These are phyloP conservation scores for Lipomyces spencermartinsiae DNA, from an alignment of 805 yeast genomes.

Conservation along the genomic window DNA sequence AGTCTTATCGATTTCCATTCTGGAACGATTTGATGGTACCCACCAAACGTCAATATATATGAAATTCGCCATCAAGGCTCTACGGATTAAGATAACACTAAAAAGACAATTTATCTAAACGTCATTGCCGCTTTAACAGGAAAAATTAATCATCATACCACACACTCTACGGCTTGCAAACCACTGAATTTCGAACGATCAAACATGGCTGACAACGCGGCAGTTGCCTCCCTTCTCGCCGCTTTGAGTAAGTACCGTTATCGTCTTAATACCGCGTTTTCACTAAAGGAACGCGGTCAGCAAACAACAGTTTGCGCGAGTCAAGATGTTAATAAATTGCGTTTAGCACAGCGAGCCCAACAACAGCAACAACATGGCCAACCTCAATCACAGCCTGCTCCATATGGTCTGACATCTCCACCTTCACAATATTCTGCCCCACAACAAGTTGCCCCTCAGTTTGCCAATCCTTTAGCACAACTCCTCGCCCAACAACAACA, in stretches of 20 bases:
- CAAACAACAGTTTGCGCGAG: not conserved
- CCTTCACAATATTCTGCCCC: slow-evolving; percentile 20
- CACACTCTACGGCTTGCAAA: not conserved
- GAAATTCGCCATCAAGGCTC: not conserved
- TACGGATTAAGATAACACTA: not conserved
- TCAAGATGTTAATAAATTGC: not conserved
- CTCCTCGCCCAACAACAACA: slow-evolving; percentile 15
- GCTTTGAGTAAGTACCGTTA: slow-evolving; percentile 32
- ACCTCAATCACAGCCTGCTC: slow-evolving; percentile 11
- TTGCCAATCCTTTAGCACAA: slow-evolving; percentile 6
- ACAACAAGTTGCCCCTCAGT: slow-evolving; percentile 19
- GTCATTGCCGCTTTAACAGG: not conserved
- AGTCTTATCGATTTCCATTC: not conserved
- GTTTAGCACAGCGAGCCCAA: slow-evolving; percentile 36
- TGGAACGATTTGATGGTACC: not conserved
- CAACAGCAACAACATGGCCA: slow-evolving; percentile 30
- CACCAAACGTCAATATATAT: not conserved
- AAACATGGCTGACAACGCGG: slow-evolving; percentile 37
- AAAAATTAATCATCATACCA: not conserved
- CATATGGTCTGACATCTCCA: slow-evolving; percentile 8
- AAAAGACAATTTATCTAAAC: not conserved
- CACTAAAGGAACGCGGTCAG: not conserved
- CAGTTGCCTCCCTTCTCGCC: slow-evolving; percentile 37
- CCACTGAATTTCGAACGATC: not conserved
- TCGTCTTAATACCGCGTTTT: not conserved